Percentiles rank a stretch among this genome's conserved stretches.
Evolutionary conservation across 1,284 basidiomycete species (phyloP).

Genomic region (Salmacisia buchloeana): DNA sequence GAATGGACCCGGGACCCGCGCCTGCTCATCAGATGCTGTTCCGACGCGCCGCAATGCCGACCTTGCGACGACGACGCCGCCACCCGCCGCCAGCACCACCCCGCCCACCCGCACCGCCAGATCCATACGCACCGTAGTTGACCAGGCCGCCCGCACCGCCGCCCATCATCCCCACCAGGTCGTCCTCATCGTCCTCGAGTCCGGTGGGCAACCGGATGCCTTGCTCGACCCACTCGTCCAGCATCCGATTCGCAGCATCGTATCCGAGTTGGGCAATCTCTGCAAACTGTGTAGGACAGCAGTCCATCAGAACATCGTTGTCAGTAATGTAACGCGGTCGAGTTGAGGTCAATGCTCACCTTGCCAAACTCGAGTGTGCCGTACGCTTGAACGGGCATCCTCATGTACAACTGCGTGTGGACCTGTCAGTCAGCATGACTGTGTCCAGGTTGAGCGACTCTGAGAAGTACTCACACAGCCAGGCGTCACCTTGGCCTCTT

Average conservation of each 20-base stretch:
- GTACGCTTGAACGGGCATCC: conserved; percentile 70
- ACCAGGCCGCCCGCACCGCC: no score
- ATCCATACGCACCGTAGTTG: no score
- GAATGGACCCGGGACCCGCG: no score
- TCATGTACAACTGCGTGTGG: conserved; percentile 64
- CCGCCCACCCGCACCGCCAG: background rate
- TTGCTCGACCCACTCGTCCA: conserved; percentile 75
- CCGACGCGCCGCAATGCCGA: background rate
- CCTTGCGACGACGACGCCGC: background rate
- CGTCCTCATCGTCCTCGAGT: background rate
- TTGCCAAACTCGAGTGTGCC: conserved; percentile 53
- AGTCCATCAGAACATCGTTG: conserved; percentile 61
- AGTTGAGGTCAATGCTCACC: conserved; percentile 30
- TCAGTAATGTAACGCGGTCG: background rate
- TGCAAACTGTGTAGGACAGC: conserved; percentile 60
- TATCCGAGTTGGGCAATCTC: conserved; percentile 75
- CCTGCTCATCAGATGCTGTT: background rate
- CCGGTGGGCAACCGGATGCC: conserved; percentile 67
- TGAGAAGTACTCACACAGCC: conserved; percentile 57
- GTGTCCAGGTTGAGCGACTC: background rate
- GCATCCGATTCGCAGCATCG: conserved; percentile 64
- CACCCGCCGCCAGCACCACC: background rate
- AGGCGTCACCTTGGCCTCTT: conserved; percentile 82
- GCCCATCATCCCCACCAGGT: no score
- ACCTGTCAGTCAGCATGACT: background rate